Base-by-base conservation (phyloP, 805 yeast species). In the Starmerella tilneyi region DNA sequence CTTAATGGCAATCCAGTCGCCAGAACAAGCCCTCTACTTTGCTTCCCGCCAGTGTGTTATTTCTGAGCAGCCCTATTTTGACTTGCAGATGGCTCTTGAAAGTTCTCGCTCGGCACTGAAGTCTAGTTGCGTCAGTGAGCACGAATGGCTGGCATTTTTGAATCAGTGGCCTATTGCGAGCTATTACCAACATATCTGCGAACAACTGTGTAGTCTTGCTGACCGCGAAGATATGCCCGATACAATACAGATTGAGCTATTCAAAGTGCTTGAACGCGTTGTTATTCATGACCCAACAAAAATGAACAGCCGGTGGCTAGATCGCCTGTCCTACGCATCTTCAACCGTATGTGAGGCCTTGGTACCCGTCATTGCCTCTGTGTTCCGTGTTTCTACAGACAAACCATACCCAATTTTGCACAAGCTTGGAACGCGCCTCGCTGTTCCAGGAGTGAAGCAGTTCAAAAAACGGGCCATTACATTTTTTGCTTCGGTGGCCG, bases 291-390 rank as follows among this genome's bases (percentile, higher is more conserved):
- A 32, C 16, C 37, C 40, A 9, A 15, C 27, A 8, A 21, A 26
- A 13, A 43, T 49, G 32, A 19, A 41, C 9, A 15, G 20, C 26
- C 24, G 15, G 2, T 49, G 52, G 52, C 30, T 49, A 0, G 48
- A 38, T 23, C 31, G 52, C 9, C 24, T 49, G 12, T 13, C 31
- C 4, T 39, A 41, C 20, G 52, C 44, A 2, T 20, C 40, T 2
- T 46, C 50, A 2, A 17, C 39, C 3, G 47, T 49, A 1, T 46
- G 50, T 22, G 52, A 46, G 23, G 30, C 46, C 6, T 22, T 49
- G 9, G 44, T 49, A 1, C 52, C 52, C 3, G 9, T 49, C 4
- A 45, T 33, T 2, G 23, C 38, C 4, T 32, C 31, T 4, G 26
- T 28, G 2, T 26, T 38, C n/a, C 41, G n/a, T 12, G 26, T 9